These are phyloP conservation scores for Phyllachora maydis DNA, from an alignment of 2,329 filamentous ascomycete species.

Conservation along the genomic window DNA sequence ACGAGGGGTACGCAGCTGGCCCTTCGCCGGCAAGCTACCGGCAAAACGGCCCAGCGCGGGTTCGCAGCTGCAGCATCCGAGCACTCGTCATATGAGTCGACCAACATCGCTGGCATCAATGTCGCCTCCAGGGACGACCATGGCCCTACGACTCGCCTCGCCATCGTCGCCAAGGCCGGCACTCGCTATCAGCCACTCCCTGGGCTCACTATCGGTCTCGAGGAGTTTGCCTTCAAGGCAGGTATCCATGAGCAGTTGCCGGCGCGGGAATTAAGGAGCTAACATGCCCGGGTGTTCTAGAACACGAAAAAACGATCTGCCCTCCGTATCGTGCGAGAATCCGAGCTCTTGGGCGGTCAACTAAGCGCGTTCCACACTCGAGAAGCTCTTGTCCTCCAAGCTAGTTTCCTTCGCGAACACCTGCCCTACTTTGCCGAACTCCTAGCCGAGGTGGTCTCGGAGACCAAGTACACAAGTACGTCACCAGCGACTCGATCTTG, in stretches of 20 bases:
- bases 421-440: constrained; percentile 96
- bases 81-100: constrained; percentile 71
- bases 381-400: constrained; percentile 79
- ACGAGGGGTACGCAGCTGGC: constrained; percentile 36
- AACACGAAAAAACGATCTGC: constrained; percentile 77
- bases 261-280: constrained; percentile 15
- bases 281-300: constrained; percentile 28
- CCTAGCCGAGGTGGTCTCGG: constrained; percentile 71
- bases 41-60: constrained; percentile 27
- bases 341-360: constrained; percentile 85
- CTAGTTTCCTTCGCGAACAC: constrained; percentile 88
- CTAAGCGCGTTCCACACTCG: constrained; percentile 75
- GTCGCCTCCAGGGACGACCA: constrained; percentile 77
- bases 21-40: constrained; percentile 34
- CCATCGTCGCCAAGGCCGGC: constrained; percentile 82
- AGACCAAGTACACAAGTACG: constrained; percentile 70
- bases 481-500: constrained; percentile 6
- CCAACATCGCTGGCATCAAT: constrained; percentile 77
- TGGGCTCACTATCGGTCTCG: constrained; percentile 73
- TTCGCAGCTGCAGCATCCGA: constrained; percentile 39
- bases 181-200: constrained; percentile 82
- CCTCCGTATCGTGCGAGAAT: constrained; percentile 82
- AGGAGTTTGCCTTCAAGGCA: constrained; percentile 93
- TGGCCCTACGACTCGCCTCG: constrained; percentile 76
- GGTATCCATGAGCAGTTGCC: constrained; percentile 16